Percentiles rank a stretch among this genome's conserved stretches.
Evolutionary conservation across 2,329 filamentous ascomycete species (phyloP).

Genomic region (Hypomyces rosellus): DNA sequence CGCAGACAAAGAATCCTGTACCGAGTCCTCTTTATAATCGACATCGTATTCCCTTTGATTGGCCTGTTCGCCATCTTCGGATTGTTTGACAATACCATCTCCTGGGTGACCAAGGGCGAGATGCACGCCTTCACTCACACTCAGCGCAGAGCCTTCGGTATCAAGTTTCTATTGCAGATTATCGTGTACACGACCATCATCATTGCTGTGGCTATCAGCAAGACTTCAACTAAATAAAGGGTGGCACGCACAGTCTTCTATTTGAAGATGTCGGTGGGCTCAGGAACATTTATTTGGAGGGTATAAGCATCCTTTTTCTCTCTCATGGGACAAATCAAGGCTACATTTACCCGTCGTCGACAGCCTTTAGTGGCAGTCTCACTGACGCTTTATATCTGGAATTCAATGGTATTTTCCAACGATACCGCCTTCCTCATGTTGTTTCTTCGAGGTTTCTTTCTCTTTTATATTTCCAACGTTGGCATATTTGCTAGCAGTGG

Average conservation of each 20-base stretch:
- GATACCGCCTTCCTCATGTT: too few relatives aligned
- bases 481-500: too few relatives aligned
- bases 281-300: not conserved
- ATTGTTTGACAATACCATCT: conserved; percentile 38
- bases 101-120: conserved; percentile 44
- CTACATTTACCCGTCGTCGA: not conserved
- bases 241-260: not conserved
- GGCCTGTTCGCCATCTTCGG: conserved; percentile 39
- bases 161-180: conserved; percentile 32
- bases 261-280: not conserved
- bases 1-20: conserved; percentile 32
- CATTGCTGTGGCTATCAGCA: conserved; percentile 18
- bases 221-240: not conserved
- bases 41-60: conserved; percentile 40
- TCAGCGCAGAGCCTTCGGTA: conserved; percentile 25
- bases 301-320: not conserved
- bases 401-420: too few relatives aligned
- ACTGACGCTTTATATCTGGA: too few relatives aligned
- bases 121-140: conserved; percentile 29
- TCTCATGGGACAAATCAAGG: not conserved
- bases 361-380: not conserved
- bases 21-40: conserved; percentile 30
- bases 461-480: too few relatives aligned
- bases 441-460: too few relatives aligned
- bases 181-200: conserved; percentile 28